phyloP scores from a whole-genome alignment of 495 filamentous ascomycete species.

The Filosporella fistucella region DNA sequence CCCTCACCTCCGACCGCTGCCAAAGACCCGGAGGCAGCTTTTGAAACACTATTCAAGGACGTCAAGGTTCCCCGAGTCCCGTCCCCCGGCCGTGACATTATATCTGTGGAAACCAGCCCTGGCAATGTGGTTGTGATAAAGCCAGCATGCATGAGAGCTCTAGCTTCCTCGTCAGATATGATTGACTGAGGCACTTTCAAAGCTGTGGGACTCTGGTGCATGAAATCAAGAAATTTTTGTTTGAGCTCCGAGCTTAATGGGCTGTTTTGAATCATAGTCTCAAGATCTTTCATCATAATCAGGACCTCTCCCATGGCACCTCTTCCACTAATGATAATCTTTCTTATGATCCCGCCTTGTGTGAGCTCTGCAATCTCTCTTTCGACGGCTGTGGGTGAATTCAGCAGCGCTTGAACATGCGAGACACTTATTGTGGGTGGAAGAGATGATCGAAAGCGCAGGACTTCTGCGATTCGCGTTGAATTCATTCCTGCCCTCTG shows the following conservation, averaged over 20 bases:
- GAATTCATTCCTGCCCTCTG: conserved; percentile 67
- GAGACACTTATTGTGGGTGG: conserved; percentile 67
- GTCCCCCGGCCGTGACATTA: conserved; percentile 50
- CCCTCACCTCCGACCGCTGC: conserved; percentile 57
- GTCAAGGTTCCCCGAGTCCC: conserved; percentile 38
- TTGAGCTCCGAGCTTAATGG: conserved; percentile 44
- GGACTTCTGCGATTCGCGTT: conserved; percentile 61
- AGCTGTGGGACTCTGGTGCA: conserved; percentile 50
- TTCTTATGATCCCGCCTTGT: conserved; percentile 53
- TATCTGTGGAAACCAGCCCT: conserved; percentile 38
- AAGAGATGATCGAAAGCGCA: conserved; percentile 60
- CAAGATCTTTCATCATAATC: conserved; percentile 59
- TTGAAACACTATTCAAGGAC: conserved; percentile 48
- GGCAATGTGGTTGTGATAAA: conserved; percentile 60
- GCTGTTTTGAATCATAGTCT: conserved; percentile 43
- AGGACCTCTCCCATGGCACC: conserved; percentile 68
- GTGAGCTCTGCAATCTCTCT: conserved; percentile 65
- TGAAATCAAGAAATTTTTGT: conserved; percentile 51
- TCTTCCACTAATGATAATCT: conserved; percentile 61
- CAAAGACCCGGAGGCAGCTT: conserved; percentile 57
- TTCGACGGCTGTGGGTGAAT: conserved; percentile 66
- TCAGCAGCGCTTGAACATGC: conserved; percentile 65
- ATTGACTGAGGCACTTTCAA: conserved; percentile 40
- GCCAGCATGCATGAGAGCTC: conserved; percentile 61
- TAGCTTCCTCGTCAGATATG: conserved; percentile 48